Conservation (phyloP, 331 rosid genomes). For the Spiraea crenata region DNA sequence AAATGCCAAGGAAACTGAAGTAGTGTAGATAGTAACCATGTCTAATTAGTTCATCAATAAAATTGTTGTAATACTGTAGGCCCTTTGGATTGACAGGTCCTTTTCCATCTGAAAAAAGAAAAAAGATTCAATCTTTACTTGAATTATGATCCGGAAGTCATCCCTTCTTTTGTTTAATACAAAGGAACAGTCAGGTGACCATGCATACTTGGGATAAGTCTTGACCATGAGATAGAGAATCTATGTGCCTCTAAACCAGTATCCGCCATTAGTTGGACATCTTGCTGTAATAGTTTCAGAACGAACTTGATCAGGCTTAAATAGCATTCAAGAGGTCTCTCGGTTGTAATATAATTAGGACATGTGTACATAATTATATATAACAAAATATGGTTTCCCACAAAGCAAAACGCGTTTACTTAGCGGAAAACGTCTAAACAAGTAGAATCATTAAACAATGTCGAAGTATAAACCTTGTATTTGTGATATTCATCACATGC, state of each 20-base stretch:
- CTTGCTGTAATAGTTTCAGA: constrained; percentile 47
- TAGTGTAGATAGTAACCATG: constrained; percentile 34
- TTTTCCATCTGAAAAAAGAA: constrained; percentile 52
- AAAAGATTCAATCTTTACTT: no score
- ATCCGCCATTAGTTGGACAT: constrained; percentile 64
- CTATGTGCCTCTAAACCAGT: constrained; percentile 64
- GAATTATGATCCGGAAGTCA: no score
- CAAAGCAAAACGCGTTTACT: no score
- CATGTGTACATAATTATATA: no score
- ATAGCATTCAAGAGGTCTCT: background rate
- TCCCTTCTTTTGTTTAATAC: background rate
- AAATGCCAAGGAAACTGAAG: background rate
- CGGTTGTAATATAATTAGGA: no score
- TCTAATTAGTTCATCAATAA: constrained; percentile 53
- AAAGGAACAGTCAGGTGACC: background rate
- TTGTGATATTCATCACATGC: constrained; percentile 66
- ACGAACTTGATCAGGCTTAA: background rate
- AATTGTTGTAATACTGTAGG: constrained; percentile 53
- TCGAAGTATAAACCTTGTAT: constrained; percentile 45
- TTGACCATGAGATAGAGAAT: constrained; percentile 87
- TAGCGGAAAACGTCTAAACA: no score
- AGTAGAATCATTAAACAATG: no score
- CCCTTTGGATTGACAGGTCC: constrained; percentile 69
- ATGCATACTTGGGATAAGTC: constrained; percentile 63
- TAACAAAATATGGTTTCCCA: no score